Evolutionary conservation across 805 yeast genomes (phyloP), one percentile per base, ranked within the genome.

Genomic region (Metschnikowia anglica): DNA sequence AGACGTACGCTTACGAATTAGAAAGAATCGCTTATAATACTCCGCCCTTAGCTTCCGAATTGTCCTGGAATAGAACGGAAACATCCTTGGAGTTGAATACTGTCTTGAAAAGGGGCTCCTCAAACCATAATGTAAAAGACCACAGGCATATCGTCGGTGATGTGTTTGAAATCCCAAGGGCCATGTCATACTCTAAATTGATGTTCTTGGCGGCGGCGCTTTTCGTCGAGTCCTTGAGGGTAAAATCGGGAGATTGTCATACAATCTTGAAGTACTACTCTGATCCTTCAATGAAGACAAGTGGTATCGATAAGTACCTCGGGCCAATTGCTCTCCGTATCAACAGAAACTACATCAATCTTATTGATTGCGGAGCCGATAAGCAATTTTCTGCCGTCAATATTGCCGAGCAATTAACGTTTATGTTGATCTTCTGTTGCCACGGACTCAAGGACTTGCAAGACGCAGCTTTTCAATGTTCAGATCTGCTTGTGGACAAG

Each of bases 71-170:
- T 58, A 81, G 89, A 56, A 83, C 91, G 10, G 99, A 93, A 60
- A 88, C 95, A 15, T 88, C 96, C 2, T 73, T 93, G 48, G 97
- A 93, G 56, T 75, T 93, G 70, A 93, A 93, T 59, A 84, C 96
- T 1, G 88, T 93, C 21, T 72, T 93, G 40, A 79, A 95, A 58
- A 76, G 98, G 48, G 96, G 96, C 11, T 83, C 96, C 0, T 86
- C 96, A 2, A 85, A 85, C 54, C 81, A 80, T 44, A 86, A 86
- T 47, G 81, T 85, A 36, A 85, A 81, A 60, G 79, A 82, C 46
- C 96, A 89, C 60, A 81, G 80, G 43, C 82, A 76, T 39, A 74
- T 77, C 18, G 66, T 85, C 40, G 73, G 76, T 16, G 73, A 71
- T 17, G 64, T 78, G 16, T 63, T 79, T 24, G 75, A 74, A 30